A percentile compares a stretch with the other conserved stretches of the same genome.
Conservation (phyloP, 2,329 filamentous ascomycete genomes). For the Davidsoniella neocaledoniae region DNA sequence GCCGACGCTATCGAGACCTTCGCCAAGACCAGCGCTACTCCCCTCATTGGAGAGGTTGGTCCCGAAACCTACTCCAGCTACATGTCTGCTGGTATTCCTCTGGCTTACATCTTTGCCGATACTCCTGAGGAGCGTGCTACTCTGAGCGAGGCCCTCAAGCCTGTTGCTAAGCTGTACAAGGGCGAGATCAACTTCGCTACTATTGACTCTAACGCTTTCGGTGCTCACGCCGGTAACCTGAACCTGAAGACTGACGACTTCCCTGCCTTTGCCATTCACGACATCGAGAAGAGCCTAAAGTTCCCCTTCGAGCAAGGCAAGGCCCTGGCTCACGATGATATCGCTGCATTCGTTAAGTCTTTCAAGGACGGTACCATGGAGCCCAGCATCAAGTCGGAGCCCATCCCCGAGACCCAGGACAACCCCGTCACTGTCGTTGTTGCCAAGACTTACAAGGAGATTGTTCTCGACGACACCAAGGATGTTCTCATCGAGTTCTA, state of each 20-base stretch:
- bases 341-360: slow-evolving; percentile 71
- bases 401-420: slow-evolving; percentile 84
- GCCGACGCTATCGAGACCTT: slow-evolving; percentile 66
- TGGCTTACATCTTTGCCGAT: slow-evolving; percentile 96
- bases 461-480: slow-evolving; percentile 88
- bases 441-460: slow-evolving; percentile 79
- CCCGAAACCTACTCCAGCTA: slow-evolving; percentile 93
- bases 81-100: slow-evolving; percentile 80
- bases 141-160: slow-evolving; percentile 62
- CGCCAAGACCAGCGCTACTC: slow-evolving; percentile 69
- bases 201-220: slow-evolving; percentile 87
- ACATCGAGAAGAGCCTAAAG: slow-evolving; percentile 89
- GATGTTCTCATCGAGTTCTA: slow-evolving; percentile 98
- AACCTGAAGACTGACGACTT: slow-evolving; percentile 93
- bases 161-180: slow-evolving; percentile 79
- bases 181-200: slow-evolving; percentile 95
- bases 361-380: slow-evolving; percentile 77
- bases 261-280: slow-evolving; percentile 95
- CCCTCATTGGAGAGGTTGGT: slow-evolving; percentile 86
- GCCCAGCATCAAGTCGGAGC: slow-evolving; percentile 96
- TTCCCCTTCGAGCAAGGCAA: slow-evolving; percentile 80
- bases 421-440: slow-evolving; percentile 77
- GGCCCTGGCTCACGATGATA: slow-evolving; percentile 53
- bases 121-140: slow-evolving; percentile 73
- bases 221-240: slow-evolving; percentile 87